These are phyloP conservation scores for Neoscytalidium dimidiatum DNA, from an alignment of 2,329 filamentous ascomycete species.

Conservation along the genomic window DNA sequence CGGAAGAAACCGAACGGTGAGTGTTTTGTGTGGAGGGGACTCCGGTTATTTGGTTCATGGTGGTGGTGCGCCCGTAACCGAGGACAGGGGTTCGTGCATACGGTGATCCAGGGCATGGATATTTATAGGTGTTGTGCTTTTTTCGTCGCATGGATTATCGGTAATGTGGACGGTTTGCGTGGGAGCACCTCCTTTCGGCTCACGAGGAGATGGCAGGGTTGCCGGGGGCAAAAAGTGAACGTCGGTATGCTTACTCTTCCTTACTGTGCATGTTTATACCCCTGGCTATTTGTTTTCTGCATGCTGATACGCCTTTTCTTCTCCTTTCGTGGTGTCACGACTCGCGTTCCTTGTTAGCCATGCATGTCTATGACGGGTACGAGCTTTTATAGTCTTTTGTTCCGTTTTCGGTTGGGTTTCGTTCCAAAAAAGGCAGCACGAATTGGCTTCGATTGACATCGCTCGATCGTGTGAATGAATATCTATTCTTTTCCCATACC, in stretches of 20 bases:
- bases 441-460: no score
- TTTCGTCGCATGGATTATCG: background rate
- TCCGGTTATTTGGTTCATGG: background rate
- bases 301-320: no score
- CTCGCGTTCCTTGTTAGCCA: no score
- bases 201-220: no score
- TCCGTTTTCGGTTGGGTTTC: background rate
- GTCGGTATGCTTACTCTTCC: background rate
- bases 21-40: background rate
- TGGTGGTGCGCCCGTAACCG: background rate
- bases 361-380: background rate
- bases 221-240: background rate
- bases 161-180: no score
- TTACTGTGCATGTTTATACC: background rate
- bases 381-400: background rate
- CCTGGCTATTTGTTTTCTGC: background rate
- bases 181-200: background rate
- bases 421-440: no score
- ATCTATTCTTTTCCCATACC: no score
- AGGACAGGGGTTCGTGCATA: background rate
- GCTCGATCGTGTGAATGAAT: no score
- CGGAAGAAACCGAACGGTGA: background rate
- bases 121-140: background rate
- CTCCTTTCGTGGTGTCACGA: no score
- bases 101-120: background rate